Evolutionary conservation across 345 rosid genomes (phyloP), one percentile per base, ranked within the genome.

Genomic region (Jatropha curcas): DNA sequence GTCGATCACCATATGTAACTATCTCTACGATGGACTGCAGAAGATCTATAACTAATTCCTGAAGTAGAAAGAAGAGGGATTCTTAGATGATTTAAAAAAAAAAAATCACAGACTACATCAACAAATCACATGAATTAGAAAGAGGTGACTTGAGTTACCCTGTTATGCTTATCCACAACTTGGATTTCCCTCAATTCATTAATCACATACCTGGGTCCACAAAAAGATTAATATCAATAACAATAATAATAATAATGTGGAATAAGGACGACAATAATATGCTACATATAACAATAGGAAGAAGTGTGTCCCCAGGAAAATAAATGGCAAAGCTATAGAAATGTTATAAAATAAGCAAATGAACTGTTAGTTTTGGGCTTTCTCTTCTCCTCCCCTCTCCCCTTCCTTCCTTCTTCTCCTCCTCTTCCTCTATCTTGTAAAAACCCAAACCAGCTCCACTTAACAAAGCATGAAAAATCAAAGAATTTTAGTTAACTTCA

Each of bases 11-110:
- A 48, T 88, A 89, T 20, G 89, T 85, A 71, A 86, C 90, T 39
- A 85, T 86, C 83, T 88, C 94, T 62, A 86, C 89, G 7, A 86
- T 80, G 58, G 92, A 83, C 70, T 88, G 90, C 48, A 87, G 80
- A 16, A 87, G 76, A 74, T 89, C 90, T 46, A 86, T 68, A 37
- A 82, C 84, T 67, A 77, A 57, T 46, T 87, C 87, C 89, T 87
- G 81, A 28, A 70, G 11, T 13, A 9, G 33, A 75, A 58, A 75
- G 39, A 55, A 67, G 53, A 41, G 67, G 52, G 39, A 50, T 52
- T 41, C 24, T 70, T 39, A 57, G 58, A 59, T 33, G 28, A 70
- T 31, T 11, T 39, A 70, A 59, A 24, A 45, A 43, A 63, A 51
- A 56, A 51, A 57, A 20, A 48, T 35, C 27, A 22, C 10, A 11